phyloP scores from a whole-genome alignment of 805 yeast genomes.

The Torulaspora maleeae region DNA sequence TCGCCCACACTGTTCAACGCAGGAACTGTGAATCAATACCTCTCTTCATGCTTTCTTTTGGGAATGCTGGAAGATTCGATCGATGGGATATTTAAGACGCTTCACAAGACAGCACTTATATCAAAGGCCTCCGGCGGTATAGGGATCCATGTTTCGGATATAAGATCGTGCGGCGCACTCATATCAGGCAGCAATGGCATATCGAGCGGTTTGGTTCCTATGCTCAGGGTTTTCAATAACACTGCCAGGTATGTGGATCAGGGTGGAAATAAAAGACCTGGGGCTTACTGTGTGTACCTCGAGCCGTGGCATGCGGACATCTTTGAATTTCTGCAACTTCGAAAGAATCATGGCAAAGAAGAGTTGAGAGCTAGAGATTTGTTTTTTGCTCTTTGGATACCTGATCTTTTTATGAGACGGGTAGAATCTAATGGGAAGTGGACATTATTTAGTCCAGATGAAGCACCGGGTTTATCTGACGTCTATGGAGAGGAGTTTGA shows the following conservation, averaged over 20 bases:
- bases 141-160: conserved; percentile 81
- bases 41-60: conserved; percentile 89
- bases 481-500: conserved; percentile 79
- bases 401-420: conserved; percentile 87
- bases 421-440: conserved; percentile 76
- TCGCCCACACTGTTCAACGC: conserved; percentile 92
- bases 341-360: conserved; percentile 93
- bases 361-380: conserved; percentile 88
- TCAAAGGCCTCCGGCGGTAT: conserved; percentile 94
- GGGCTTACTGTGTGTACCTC: conserved; percentile 86
- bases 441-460: conserved; percentile 85
- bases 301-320: conserved; percentile 97
- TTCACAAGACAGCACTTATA: conserved; percentile 80
- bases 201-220: conserved; percentile 87
- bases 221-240: conserved; percentile 88
- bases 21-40: conserved; percentile 74
- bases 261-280: conserved; percentile 96
- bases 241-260: conserved; percentile 96
- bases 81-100: conserved; percentile 86
- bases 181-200: conserved; percentile 89
- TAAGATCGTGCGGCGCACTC: conserved; percentile 76
- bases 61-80: conserved; percentile 91
- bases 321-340: conserved; percentile 74
- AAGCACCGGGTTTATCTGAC: conserved; percentile 78
- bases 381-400: conserved; percentile 88